Conservation (phyloP, 1,284 basidiomycete genomes). For the Naganishia cerealis region DNA sequence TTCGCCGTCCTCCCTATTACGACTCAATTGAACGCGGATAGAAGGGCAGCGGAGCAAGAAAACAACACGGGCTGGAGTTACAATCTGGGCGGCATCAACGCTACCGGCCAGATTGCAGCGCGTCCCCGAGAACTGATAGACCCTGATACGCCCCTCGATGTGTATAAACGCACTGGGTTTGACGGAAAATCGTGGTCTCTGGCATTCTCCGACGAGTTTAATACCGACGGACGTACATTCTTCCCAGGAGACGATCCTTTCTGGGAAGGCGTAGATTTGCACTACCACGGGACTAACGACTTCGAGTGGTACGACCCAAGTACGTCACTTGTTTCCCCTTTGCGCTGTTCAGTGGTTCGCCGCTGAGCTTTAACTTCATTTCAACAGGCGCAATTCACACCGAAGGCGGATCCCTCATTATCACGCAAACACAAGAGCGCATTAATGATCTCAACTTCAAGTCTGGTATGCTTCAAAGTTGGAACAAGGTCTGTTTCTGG, state of each 20-base stretch:
- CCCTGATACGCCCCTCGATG: conserved; percentile 63
- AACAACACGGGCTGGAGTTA: conserved; percentile 45
- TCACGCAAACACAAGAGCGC: conserved; percentile 68
- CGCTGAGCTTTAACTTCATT: background rate
- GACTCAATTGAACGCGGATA: conserved; percentile 44
- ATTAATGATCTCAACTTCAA: conserved; percentile 75
- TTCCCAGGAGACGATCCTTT: conserved; percentile 58
- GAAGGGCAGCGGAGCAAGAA: conserved; percentile 47
- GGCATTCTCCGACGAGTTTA: conserved; percentile 59
- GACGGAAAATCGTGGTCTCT: conserved; percentile 54
- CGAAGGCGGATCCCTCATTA: conserved; percentile 71
- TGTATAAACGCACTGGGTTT: conserved; percentile 45
- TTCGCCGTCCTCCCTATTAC: conserved; percentile 61
- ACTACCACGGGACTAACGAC: conserved; percentile 55
- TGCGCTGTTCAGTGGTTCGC: background rate
- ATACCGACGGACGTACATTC: conserved; percentile 61
- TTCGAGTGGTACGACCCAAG: conserved; percentile 67
- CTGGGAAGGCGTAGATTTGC: conserved; percentile 56
- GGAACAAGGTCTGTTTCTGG: conserved; percentile 57
- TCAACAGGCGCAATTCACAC: conserved; percentile 66
- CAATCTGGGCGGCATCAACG: conserved; percentile 61
- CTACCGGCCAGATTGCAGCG: conserved; percentile 62
- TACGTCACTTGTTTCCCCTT: conserved; percentile 48
- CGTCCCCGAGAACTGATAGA: conserved; percentile 63
- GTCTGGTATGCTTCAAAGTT: conserved; percentile 59